These are phyloP conservation scores for Coprinopsis marcescibilis DNA, from an alignment of 768 basidiomycete species.

Conservation along the genomic window DNA sequence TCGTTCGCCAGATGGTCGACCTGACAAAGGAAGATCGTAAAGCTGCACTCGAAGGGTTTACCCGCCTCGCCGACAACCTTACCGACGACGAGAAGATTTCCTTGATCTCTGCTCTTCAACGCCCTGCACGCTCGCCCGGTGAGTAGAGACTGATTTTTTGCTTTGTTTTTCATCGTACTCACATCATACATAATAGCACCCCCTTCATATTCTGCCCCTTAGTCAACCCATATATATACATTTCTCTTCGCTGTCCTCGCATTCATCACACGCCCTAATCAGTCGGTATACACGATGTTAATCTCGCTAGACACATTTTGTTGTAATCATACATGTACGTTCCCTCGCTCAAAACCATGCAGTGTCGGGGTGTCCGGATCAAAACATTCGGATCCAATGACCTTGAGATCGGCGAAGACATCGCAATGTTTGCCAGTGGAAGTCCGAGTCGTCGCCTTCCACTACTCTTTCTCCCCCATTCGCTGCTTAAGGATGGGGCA, in stretches of 20 bases:
- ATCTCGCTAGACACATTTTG: too few species aligned
- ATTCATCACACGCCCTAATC: too few species aligned
- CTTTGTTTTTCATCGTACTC: not conserved
- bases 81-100: conserved; percentile 65
- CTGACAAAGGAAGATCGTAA: conserved; percentile 72
- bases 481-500: conserved; percentile 87
- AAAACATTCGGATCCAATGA: too few species aligned
- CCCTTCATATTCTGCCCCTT: conserved; percentile 27
- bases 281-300: too few species aligned
- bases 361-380: too few species aligned
- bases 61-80: conserved; percentile 67
- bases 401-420: too few species aligned
- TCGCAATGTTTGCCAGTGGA: too few species aligned
- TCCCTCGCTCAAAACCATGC: too few species aligned
- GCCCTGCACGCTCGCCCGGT: conserved; percentile 54
- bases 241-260: not conserved
- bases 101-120: conserved; percentile 58
- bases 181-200: conserved; percentile 23
- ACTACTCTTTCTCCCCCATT: too few species aligned
- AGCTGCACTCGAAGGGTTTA: conserved; percentile 67
- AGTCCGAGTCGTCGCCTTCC: too few species aligned
- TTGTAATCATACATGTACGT: not conserved
- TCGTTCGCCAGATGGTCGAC: conserved; percentile 60
- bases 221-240: conserved; percentile 6
- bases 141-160: conserved; percentile 18